A percentile compares a stretch with the other conserved stretches of the same genome.
Evolutionary conservation across 2,329 filamentous ascomycete species (phyloP).

Genomic region (Podosphaera fusca): DNA sequence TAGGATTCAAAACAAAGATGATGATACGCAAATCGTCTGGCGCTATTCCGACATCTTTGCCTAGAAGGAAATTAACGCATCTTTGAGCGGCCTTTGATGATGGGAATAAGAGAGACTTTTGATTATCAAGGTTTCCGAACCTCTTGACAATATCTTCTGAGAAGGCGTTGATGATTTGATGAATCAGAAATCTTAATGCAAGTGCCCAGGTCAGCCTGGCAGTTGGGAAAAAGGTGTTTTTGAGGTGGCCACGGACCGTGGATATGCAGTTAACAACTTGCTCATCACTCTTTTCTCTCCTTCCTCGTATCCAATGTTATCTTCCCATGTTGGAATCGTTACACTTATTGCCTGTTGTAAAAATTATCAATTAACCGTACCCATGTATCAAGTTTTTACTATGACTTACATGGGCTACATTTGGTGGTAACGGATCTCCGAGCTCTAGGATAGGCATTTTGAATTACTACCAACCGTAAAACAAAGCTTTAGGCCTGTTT

Average conservation of each 20-base stretch:
- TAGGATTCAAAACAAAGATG: slow-evolving; percentile 38
- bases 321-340: slow-evolving; percentile 76
- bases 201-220: slow-evolving; percentile 6
- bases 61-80: slow-evolving; percentile 50
- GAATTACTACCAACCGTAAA: not conserved
- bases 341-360: slow-evolving; percentile 73
- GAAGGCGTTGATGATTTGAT: slow-evolving; percentile 58
- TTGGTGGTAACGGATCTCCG: slow-evolving; percentile 16
- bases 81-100: slow-evolving; percentile 43
- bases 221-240: not conserved
- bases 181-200: slow-evolving; percentile 58
- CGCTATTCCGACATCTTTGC: slow-evolving; percentile 30
- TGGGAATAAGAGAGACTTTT: slow-evolving; percentile 66
- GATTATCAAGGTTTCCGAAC: slow-evolving; percentile 35
- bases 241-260: slow-evolving; percentile 28
- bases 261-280: slow-evolving; percentile 78
- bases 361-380: not conserved
- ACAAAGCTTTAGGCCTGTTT: not conserved
- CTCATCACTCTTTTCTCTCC: slow-evolving; percentile 67
- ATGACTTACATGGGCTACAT: slow-evolving; percentile 16
- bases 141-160: slow-evolving; percentile 40
- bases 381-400: not conserved
- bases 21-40: slow-evolving; percentile 28
- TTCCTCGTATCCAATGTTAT: slow-evolving; percentile 87
- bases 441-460: slow-evolving; percentile 16